These are phyloP conservation scores for Candida sanyiensis DNA, from an alignment of 805 yeast genomes.

Conservation along the genomic window DNA sequence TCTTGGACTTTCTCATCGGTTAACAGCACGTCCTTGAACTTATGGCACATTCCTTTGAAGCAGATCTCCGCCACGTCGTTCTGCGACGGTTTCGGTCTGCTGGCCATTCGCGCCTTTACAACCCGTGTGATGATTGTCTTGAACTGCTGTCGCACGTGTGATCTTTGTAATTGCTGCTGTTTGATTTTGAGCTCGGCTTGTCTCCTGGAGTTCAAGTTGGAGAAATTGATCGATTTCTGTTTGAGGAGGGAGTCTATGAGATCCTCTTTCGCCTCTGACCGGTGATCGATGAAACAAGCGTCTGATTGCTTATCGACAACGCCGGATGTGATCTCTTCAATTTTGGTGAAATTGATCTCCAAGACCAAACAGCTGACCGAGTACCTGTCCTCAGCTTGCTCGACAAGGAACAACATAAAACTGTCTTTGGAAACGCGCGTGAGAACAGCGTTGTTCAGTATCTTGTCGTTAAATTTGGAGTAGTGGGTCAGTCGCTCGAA, in stretches of 20 bases:
- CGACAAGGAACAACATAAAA: constrained; percentile 21
- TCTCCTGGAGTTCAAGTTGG: constrained; percentile 16
- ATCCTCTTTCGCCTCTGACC: constrained; percentile 17
- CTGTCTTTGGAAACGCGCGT: constrained; percentile 9
- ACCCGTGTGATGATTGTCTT: constrained; percentile 15
- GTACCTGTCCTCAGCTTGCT: constrained; percentile 5
- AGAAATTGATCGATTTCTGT: constrained; percentile 13
- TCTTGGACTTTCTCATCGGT: constrained; percentile 6
- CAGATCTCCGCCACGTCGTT: constrained; percentile 24
- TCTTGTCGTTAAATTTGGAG: constrained; percentile 11
- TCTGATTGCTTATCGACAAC: not conserved
- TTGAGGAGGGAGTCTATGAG: constrained; percentile 21
- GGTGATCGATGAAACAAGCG: constrained; percentile 20
- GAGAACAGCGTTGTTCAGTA: constrained; percentile 15
- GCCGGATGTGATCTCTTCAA: constrained; percentile 7
- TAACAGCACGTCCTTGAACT: constrained; percentile 14
- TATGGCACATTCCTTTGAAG: constrained; percentile 20
- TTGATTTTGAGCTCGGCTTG: constrained; percentile 17
- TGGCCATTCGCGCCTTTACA: constrained; percentile 14
- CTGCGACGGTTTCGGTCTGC: constrained; percentile 13
- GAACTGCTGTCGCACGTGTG: constrained; percentile 16
- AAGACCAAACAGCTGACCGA: constrained; percentile 19
- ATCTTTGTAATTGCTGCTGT: constrained; percentile 16
- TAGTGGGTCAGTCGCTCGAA: constrained; percentile 18
- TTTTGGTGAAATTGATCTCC: constrained; percentile 12